phyloP scores from a whole-genome alignment of 2,329 filamentous ascomycete species.

The Fusarium temperatum region DNA sequence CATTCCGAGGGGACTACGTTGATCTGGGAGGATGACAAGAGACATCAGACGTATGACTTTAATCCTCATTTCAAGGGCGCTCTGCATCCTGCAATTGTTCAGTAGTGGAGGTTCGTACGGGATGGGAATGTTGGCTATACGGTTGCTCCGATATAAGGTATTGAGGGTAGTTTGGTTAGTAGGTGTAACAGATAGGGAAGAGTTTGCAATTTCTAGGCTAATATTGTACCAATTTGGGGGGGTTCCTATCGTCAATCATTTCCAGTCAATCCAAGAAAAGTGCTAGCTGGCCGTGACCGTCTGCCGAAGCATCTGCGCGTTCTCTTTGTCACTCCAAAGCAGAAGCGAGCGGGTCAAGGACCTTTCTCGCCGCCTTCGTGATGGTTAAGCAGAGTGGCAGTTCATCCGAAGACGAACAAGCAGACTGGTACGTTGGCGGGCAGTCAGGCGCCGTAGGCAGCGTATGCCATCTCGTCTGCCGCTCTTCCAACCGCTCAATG shows the following conservation, averaged over 20 bases:
- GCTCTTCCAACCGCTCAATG: background rate
- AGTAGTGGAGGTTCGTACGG: background rate
- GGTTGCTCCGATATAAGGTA: background rate
- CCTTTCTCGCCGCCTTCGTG: background rate
- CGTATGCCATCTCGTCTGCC: background rate
- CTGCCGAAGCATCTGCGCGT: background rate
- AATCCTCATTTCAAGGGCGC: conserved; percentile 17
- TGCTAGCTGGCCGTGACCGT: background rate
- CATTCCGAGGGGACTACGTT: background rate
- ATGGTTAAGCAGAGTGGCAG: background rate
- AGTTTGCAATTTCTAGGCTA: background rate
- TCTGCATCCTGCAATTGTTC: background rate
- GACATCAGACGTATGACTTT: conserved; percentile 32
- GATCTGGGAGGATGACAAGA: conserved; percentile 12
- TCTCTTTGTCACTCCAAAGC: background rate
- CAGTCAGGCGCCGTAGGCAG: background rate
- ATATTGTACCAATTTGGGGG: background rate
- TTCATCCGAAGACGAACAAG: background rate
- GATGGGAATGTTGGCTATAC: background rate
- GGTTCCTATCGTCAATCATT: background rate
- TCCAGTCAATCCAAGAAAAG: background rate
- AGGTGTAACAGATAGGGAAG: background rate
- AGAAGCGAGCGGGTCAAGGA: background rate
- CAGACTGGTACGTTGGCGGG: background rate
- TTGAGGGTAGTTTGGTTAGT: background rate